Conservation (phyloP, 2,329 filamentous ascomycete genomes). For the Periconia sp. region DNA sequence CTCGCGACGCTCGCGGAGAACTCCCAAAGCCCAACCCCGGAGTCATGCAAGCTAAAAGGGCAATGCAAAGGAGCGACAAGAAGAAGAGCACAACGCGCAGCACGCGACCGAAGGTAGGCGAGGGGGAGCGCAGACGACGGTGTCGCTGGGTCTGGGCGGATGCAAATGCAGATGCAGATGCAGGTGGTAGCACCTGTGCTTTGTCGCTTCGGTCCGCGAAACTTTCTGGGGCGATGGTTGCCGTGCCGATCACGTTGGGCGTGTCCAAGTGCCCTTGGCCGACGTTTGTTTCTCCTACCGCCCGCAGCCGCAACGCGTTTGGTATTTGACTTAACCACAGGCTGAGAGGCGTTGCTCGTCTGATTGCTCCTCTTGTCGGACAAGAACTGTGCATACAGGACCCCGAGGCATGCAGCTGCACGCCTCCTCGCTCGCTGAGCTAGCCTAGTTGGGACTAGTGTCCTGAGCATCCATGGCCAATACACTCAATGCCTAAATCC, state of each 20-base stretch:
- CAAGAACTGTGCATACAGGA: too few species aligned
- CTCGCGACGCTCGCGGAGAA: conserved; percentile 30
- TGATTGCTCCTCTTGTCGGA: too few species aligned
- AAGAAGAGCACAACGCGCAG: conserved; percentile 32
- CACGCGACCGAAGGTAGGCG: conserved; percentile 28
- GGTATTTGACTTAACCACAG: too few species aligned
- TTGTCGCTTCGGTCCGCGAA: conserved; percentile 16
- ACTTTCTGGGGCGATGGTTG: conserved; percentile 12
- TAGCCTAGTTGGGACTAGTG: too few species aligned
- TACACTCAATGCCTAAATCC: too few species aligned
- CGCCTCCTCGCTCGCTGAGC: too few species aligned
- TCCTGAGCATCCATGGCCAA: too few species aligned
- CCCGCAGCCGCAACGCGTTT: neutral
- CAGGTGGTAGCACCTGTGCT: conserved; percentile 15
- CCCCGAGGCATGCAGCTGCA: too few species aligned
- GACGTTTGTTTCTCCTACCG: neutral
- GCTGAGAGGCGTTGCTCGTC: too few species aligned
- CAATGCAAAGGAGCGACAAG: conserved; percentile 49
- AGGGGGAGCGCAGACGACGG: conserved; percentile 11
- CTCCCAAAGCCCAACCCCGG: conserved; percentile 35
- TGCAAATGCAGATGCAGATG: too few species aligned
- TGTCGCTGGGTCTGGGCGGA: conserved; percentile 9
- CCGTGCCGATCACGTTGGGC: conserved; percentile 9
- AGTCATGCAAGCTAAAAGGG: conserved; percentile 43
- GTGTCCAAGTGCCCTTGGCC: neutral